Base-by-base conservation (phyloP, 306 rosid genomes). In the Acacia confusa region DNA sequence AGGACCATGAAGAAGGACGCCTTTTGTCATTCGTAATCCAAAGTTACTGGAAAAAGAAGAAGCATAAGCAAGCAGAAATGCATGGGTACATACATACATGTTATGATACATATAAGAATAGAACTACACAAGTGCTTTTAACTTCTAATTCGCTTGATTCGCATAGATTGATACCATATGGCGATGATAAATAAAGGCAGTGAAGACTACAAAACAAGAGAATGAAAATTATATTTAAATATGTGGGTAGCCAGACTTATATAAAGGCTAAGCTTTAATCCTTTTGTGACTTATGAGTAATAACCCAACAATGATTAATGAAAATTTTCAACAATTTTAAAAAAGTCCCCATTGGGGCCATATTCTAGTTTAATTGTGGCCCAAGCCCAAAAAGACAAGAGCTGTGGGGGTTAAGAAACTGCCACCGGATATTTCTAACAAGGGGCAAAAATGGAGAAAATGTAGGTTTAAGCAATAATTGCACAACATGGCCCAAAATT, bases 1-100 rank as follows among this genome's bases (percentile, higher is more conserved):
- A 40, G 99, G 95, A 40, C 99, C 97, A 78, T 90, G 97, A 77
- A 95, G 97, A 88, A 95, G 97, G 79, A 91, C 94, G 73, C 97
- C 97, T 88, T 92, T 93, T 24, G 93, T 90, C 76, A 88, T 81
- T 86, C 89, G 91, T 85, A 90, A 82, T 85, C 95, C 99, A 80
- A 90, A 85, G 78, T 97, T 95, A 87, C 81, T 72, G 74, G 28
- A 79, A 77, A 66, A 74, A 61, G 58, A 66, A 82, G 61, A 67
- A 76, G 52, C 70, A 82, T 85, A 44, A 82, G 74, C 77, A 84
- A 78, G 72, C 71, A 43, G 67, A 81, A 70, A 40, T 45, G 66
- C 22, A 28, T 27, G 65, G 40, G 12, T 52, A 57, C 6, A 66
- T 68, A 55, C 73, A 84, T 64, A 69, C 44, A 75, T 75, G 82